Base-by-base conservation (phyloP, 2,329 filamentous ascomycete species). In the Xylaria sp. region DNA sequence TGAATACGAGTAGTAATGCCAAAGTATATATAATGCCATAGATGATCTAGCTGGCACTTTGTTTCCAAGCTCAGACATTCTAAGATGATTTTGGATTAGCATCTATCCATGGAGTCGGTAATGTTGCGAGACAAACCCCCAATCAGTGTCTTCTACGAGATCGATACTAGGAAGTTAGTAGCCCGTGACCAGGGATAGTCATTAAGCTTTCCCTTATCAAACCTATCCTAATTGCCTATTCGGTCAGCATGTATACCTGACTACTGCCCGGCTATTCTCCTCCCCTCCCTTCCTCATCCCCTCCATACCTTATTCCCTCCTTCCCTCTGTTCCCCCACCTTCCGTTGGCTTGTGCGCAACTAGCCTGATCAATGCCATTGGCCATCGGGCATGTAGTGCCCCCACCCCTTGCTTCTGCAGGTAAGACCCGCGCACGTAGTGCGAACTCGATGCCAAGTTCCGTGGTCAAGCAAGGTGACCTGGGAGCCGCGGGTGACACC, bases 1-100 rank as follows among this genome's bases (percentile, higher is more conserved):
- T 71, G 72, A 67, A 74, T 73, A 76, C 70, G 72, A 72, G 64
- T 69, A 76, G 65, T 78, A 76, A 76, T 76, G 72, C 76, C 74
- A 70, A 75, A 68, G 69, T 71, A 63, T 51, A 55, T 50, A 52
- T 18, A 46, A 52, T 57, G 44, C 59, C 39, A 39, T 25, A 39
- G 20, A 50, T n/a, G 60, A 62, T 48, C 20, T 58, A 7, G 25
- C 32, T 46, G 54, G 20, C 20, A 20, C 52, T 37, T 18, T 37
- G 7, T 37, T 37, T 9, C 10, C 10, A 37, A 23, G 32, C 3
- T 56, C 6, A 15, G 39, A 37, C 12, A 18, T 52, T 2, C 23
- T 8, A 52, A 20, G n/a, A 6, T 10, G 3, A 39, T 37, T 2
- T 12, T 20, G 5, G 6, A 37, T 37, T 37, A 37, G 34, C 10